Conservation (phyloP, 169 alveolate species). For the Cryptosporidium sp. region DNA sequence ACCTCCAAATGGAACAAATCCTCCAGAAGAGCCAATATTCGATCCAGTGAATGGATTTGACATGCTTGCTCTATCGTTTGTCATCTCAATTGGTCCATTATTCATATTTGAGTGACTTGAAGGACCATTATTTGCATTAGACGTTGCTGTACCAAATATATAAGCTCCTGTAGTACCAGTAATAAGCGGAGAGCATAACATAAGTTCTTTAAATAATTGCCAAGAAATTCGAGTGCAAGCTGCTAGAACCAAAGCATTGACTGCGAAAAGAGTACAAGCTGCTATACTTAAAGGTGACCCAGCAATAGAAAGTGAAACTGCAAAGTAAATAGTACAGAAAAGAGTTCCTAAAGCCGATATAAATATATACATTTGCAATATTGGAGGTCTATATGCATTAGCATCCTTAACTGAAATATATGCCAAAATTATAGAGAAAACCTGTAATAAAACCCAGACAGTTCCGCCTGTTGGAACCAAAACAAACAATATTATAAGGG, state of each 20-base stretch:
- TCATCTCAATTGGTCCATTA: slow-evolving; percentile 21
- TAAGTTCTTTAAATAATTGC: slow-evolving; percentile 69
- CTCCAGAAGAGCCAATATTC: slow-evolving; percentile 24
- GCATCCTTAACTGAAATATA: slow-evolving; percentile 68
- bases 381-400: slow-evolving; percentile 73
- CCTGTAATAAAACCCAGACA: slow-evolving; percentile 69
- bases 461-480: slow-evolving; percentile 71
- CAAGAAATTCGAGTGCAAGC: slow-evolving; percentile 67
- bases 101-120: slow-evolving; percentile 7
- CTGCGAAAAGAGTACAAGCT: slow-evolving; percentile 63
- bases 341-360: slow-evolving; percentile 71
- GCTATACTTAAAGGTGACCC: slow-evolving; percentile 62
- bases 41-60: slow-evolving; percentile 1
- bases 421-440: slow-evolving; percentile 64
- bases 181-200: slow-evolving; percentile 63
- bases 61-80: slow-evolving; percentile 3
- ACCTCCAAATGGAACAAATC: slow-evolving; percentile 76
- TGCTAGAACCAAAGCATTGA: slow-evolving; percentile 65
- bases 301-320: slow-evolving; percentile 71
- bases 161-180: slow-evolving; percentile 76
- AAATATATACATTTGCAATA: slow-evolving; percentile 72
- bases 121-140: slow-evolving; percentile 10
- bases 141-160: slow-evolving; percentile 42
- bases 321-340: slow-evolving; percentile 61
- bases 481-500: slow-evolving; percentile 55